phyloP scores from a whole-genome alignment of 805 yeast species.

The Candida piceae region DNA sequence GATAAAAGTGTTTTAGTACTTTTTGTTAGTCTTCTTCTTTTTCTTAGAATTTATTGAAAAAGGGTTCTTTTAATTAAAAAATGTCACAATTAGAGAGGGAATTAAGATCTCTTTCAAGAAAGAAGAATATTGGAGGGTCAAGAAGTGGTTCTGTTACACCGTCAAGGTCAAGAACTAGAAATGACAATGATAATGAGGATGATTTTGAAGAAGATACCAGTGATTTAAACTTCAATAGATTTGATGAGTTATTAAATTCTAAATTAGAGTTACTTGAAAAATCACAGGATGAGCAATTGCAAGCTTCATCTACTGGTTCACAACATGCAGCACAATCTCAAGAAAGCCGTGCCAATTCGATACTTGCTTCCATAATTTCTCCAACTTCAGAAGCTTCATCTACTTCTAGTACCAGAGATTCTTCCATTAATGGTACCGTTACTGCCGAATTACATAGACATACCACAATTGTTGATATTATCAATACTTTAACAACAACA shows the following conservation, averaged over 20 bases:
- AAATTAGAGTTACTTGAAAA: constrained; percentile 8
- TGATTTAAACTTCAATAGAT: constrained; percentile 14
- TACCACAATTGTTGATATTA: constrained; percentile 36
- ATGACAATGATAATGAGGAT: constrained; percentile 10
- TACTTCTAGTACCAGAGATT: neutral
- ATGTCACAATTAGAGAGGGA: constrained; percentile 21
- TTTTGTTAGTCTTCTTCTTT: too few relatives aligned
- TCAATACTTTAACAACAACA: constrained; percentile 34
- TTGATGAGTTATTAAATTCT: constrained; percentile 19
- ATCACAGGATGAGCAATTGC: neutral
- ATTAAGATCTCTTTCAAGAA: constrained; percentile 6
- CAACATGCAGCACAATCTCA: too few relatives aligned
- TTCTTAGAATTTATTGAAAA: too few relatives aligned
- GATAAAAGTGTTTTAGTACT: too few relatives aligned
- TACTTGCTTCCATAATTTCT: constrained; percentile 18
- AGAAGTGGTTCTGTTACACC: constrained; percentile 2
- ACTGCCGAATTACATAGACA: neutral
- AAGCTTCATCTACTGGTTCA: too few relatives aligned
- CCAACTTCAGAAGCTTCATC: neutral
- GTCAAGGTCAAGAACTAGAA: constrained; percentile 10
- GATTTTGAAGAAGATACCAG: constrained; percentile 18
- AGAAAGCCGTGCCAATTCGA: constrained; percentile 7
- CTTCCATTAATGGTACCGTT: neutral
- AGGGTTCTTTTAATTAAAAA: neutral
- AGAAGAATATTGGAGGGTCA: constrained; percentile 10